phyloP scores from a whole-genome alignment of 1,284 basidiomycete genomes.

The Wallemia mellicola region DNA sequence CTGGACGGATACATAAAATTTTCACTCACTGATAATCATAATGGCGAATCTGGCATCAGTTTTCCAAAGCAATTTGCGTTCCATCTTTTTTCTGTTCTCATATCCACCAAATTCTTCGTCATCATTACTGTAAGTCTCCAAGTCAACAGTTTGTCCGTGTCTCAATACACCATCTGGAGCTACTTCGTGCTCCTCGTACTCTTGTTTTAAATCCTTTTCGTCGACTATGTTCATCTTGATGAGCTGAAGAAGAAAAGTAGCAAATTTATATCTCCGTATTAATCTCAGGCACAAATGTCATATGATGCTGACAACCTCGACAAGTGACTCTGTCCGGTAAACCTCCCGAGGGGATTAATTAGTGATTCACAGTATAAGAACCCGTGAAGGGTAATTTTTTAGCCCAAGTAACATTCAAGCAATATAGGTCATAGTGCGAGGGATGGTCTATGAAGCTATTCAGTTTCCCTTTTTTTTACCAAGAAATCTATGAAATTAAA shows the following conservation, averaged over 20 bases:
- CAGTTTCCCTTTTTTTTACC: no score
- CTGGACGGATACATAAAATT: background rate
- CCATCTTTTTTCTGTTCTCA: background rate
- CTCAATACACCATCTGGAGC: background rate
- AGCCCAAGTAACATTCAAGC: no score
- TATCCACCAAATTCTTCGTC: background rate
- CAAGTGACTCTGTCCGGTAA: background rate
- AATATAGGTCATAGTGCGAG: no score
- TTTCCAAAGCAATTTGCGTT: background rate
- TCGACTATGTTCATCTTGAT: background rate
- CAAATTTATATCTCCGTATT: background rate
- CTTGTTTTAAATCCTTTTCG: background rate
- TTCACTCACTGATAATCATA: background rate
- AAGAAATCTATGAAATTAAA: no score
- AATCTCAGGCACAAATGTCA: background rate
- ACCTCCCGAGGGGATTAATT: no score
- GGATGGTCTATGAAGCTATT: no score
- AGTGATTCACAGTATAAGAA: no score
- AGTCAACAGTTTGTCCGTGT: background rate
- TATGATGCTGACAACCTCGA: background rate
- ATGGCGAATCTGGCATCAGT: background rate
- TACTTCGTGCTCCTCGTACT: background rate
- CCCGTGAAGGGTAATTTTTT: no score
- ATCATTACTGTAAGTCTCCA: background rate
- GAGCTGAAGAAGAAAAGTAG: background rate